Conservation (phyloP, 371 early-diverging fungal species). For the Rhizopus sp. region DNA sequence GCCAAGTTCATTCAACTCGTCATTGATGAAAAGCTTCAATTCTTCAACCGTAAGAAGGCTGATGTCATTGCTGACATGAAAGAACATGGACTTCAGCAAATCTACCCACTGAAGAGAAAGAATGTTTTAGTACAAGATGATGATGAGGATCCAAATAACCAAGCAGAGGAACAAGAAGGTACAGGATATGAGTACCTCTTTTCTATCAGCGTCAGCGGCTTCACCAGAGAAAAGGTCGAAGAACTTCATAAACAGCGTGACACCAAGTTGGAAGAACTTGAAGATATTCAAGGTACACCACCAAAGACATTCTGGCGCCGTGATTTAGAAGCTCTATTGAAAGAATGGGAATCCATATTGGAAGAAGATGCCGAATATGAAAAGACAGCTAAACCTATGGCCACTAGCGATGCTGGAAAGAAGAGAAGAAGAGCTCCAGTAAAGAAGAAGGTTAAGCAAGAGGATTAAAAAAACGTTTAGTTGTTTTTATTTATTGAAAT, state of each 20-base stretch:
- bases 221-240: constrained; percentile 91
- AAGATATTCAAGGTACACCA: constrained; percentile 66
- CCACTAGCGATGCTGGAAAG: not conserved
- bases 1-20: constrained; percentile 95
- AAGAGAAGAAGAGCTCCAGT: constrained; percentile 21
- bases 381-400: constrained; percentile 32
- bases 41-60: constrained; percentile 86
- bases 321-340: constrained; percentile 83
- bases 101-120: constrained; percentile 55
- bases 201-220: constrained; percentile 89
- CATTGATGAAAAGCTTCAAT: constrained; percentile 78
- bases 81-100: constrained; percentile 66
- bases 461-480: not conserved
- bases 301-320: constrained; percentile 89
- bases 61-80: constrained; percentile 84
- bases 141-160: constrained; percentile 23
- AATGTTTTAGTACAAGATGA: constrained; percentile 47
- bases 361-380: constrained; percentile 35
- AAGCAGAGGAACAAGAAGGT: constrained; percentile 14
- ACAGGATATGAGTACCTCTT: constrained; percentile 94
- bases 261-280: constrained; percentile 72
- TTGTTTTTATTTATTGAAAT: not conserved
- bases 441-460: constrained; percentile 12
- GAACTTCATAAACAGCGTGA: constrained; percentile 77
- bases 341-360: constrained; percentile 67